A percentile compares a stretch with the other conserved stretches of the same genome.
Conservation (phyloP, 2,329 filamentous ascomycete species). For the Phaeosphaeriaceae sp. region DNA sequence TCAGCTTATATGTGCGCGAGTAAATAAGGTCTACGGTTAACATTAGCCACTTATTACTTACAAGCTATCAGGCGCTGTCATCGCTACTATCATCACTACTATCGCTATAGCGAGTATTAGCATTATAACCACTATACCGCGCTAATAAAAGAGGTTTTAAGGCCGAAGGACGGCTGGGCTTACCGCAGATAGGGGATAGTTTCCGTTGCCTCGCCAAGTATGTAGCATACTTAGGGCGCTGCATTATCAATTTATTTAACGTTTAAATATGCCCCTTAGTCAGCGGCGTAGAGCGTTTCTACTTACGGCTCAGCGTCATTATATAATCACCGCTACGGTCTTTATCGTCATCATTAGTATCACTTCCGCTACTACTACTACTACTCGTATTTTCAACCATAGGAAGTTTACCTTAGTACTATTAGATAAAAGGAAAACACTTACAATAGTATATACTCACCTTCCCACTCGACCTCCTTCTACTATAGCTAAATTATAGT, state of each 20-base stretch:
- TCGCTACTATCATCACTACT: background rate
- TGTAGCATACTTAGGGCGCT: too few species aligned
- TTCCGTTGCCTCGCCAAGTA: too few species aligned
- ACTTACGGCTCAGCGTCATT: background rate
- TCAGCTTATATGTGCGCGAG: too few species aligned
- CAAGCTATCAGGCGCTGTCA: background rate
- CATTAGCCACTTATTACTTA: slow-evolving; percentile 1
- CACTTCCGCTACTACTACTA: background rate
- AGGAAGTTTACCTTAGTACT: slow-evolving; percentile 1
- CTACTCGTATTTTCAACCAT: background rate
- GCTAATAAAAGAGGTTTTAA: background rate
- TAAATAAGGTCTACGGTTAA: background rate
- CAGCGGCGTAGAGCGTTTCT: background rate
- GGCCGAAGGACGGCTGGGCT: too few species aligned
- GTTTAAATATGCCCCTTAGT: too few species aligned
- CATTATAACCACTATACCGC: background rate
- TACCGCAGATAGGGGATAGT: too few species aligned
- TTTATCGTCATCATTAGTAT: background rate
- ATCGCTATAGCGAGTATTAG: background rate
- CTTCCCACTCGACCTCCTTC: slow-evolving; percentile 6
- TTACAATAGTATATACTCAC: slow-evolving; percentile 12
- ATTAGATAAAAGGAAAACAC: slow-evolving; percentile 11
- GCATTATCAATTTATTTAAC: too few species aligned
- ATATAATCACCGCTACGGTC: background rate
- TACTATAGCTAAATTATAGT: slow-evolving; percentile 7